Evolutionary conservation across 169 alveolate genomes (phyloP), one percentile per base, ranked within the genome.

Genomic region (Eimeria mitis): DNA sequence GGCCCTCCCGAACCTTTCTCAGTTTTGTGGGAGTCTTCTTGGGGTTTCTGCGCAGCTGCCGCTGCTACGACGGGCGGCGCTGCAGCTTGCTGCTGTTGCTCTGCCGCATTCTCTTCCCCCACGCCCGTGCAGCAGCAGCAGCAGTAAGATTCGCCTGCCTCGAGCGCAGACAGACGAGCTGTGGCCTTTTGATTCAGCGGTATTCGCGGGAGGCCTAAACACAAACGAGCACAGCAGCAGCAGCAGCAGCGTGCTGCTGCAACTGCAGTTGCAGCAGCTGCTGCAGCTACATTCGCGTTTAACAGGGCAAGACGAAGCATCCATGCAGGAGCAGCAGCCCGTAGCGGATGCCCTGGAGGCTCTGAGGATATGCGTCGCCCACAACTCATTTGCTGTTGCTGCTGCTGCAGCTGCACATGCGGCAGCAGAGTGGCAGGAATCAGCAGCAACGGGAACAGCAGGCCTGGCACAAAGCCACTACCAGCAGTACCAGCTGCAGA

Each of bases 261-360:
- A 85, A 37, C 92, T 85, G 92, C 92, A 85, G 79, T 68, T 85
- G 92, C 92, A 85, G 92, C 92, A 85, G 63, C 92, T 85, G 61
- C 79, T 85, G 65, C 92, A 85, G 68, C 81, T 59, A 47, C 81
- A 56, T 19, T 37, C 81, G n/a, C 92, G 79, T 52, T 85, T 61
- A 14, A 25, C 79, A 2, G 63, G 83, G 7, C 47, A 85, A 21
- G 92, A 56, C 47, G 76, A 61, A 49, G n/a, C 61, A 19, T 63
- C 92, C 21, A 28, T 61, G 92, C 92, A 85, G 79, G 92, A 85
- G 92, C 92, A 85, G 81, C 92, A 63, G 81, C 92, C 92, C 56
- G 59, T 85, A 40, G 79, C 92, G 7, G 52, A 85, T 31, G 92
- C 92, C 4, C 61, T 85, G 31, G 70, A 59, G 81, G 59, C 68